These are phyloP conservation scores for Brasenia schreberi DNA, from an alignment of 164 flowering plant genomes.

Conservation along the genomic window DNA sequence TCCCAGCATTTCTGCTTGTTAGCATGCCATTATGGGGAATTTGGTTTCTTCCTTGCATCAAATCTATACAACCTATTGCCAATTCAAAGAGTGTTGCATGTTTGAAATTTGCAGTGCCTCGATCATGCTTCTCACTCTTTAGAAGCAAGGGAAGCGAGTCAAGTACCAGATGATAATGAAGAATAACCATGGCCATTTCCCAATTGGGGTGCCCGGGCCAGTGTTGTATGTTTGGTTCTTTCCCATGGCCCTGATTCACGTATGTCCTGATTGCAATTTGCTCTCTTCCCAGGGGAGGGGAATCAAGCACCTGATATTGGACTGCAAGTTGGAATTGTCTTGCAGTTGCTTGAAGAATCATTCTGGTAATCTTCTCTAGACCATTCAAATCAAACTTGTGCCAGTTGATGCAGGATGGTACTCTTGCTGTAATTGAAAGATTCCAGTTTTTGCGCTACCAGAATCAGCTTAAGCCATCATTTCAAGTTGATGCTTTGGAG, in stretches of 20 bases:
- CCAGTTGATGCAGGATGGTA: background rate
- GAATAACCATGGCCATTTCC: constrained; percentile 8
- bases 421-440: background rate
- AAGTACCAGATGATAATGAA: constrained; percentile 42
- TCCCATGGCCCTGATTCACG: background rate
- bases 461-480: background rate
- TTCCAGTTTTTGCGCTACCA: background rate
- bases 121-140: constrained; percentile 93
- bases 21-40: too few relatives aligned
- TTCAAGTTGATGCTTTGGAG: too few relatives aligned
- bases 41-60: too few relatives aligned
- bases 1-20: background rate
- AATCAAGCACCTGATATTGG: background rate
- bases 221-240: background rate
- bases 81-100: background rate
- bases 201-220: too few relatives aligned
- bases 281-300: too few relatives aligned
- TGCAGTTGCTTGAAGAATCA: too few relatives aligned
- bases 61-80: too few relatives aligned
- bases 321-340: background rate
- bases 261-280: too few relatives aligned
- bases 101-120: constrained; percentile 46
- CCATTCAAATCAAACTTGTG: background rate
- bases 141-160: constrained; percentile 94
- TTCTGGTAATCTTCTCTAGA: too few relatives aligned